Percentiles rank a stretch among this genome's conserved stretches.
phyloP scores from a whole-genome alignment of 139 green algal genomes.

The Marvania coccoides region DNA sequence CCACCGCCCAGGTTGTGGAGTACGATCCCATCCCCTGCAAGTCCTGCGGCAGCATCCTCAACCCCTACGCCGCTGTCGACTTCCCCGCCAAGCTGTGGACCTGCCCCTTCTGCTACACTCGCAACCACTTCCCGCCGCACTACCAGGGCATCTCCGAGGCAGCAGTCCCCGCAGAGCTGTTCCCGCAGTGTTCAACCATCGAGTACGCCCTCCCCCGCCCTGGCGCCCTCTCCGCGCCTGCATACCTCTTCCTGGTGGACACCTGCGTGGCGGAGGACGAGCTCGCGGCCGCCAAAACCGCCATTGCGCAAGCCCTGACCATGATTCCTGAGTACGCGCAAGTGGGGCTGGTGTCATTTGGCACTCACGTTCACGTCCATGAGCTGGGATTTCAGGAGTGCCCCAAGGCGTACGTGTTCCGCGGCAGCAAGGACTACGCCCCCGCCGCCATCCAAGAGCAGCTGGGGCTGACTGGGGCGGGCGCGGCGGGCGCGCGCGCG shows the following conservation, averaged over 20 bases:
- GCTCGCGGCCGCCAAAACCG: slow-evolving; percentile 63
- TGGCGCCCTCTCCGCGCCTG: slow-evolving; percentile 53
- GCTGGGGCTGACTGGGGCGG: slow-evolving; percentile 71
- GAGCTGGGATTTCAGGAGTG: slow-evolving; percentile 91
- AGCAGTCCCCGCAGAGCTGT: slow-evolving; percentile 92
- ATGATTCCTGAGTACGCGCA: slow-evolving; percentile 62
- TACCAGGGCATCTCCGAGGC: slow-evolving; percentile 73
- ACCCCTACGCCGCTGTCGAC: slow-evolving; percentile 87
- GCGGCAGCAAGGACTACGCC: slow-evolving; percentile 85
- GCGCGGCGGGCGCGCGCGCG: slow-evolving; percentile 9
- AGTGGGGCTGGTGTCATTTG: slow-evolving; percentile 91
- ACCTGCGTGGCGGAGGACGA: slow-evolving; percentile 89
- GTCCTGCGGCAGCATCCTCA: slow-evolving; percentile 82
- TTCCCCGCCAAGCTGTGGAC: slow-evolving; percentile 90
- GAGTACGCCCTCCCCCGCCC: slow-evolving; percentile 83
- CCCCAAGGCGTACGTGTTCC: slow-evolving; percentile 90
- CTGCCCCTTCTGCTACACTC: slow-evolving; percentile 90
- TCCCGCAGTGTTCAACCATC: slow-evolving; percentile 89
- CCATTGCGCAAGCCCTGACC: slow-evolving; percentile 69
- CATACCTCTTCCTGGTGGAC: slow-evolving; percentile 95
- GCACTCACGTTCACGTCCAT: slow-evolving; percentile 94
- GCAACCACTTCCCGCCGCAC: slow-evolving; percentile 96
- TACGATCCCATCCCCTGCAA: slow-evolving; percentile 97
- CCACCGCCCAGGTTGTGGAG: slow-evolving; percentile 65
- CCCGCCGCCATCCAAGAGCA: slow-evolving; percentile 40